Evolutionary conservation across 495 filamentous ascomycete genomes (phyloP), one percentile per base, ranked within the genome.

Genomic region (Friedmanniomyces simplex): DNA sequence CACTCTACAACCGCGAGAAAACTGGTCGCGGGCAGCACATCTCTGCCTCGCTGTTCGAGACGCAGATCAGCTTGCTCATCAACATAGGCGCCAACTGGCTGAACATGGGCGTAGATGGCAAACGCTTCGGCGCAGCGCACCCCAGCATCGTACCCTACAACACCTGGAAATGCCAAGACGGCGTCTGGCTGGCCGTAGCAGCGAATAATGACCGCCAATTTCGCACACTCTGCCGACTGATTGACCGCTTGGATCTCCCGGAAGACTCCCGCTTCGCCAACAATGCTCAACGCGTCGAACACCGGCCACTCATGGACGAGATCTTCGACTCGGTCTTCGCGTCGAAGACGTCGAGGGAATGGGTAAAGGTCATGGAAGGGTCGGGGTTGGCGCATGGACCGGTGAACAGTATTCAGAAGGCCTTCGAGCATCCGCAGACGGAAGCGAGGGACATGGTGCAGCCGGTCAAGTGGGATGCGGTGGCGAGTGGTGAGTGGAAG

Each of bases 131-230:
- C 16, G 65, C 67, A 14, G 67, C 67, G 12, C 69, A 71, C 64
- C 67, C 69, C 1, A 63, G 62, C 25, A 63, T 66, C 16, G 69
- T 68, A 8, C 69, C 69, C 0, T 71, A 71, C 50, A 55, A 69
- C 43, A 66, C 69, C 13, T 71, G 65, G 58, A 57, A 61, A 52
- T 68, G 67, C 14, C 57, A 57, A 30, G 64, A 71, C 48, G 67
- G 64, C 0, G 39, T 64, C 39, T 68, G 69, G 54, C 57, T 71
- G 20, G 66, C 63, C 7, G 53, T 69, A 30, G 69, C 66, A n/a
- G 69, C 66, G 43, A 68, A 66, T 59, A 71, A 69, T 51, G 69
- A 71, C 57, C 62, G 62, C 24, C 66, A 68, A 22, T 71, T 67
- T 53, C 59, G 55, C 24, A 63, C 64, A 12, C 57, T 71, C 10